Evolutionary conservation across 2,329 filamentous ascomycete genomes (phyloP), one percentile per base, ranked within the genome.

Genomic region (Colletotrichum sp.): DNA sequence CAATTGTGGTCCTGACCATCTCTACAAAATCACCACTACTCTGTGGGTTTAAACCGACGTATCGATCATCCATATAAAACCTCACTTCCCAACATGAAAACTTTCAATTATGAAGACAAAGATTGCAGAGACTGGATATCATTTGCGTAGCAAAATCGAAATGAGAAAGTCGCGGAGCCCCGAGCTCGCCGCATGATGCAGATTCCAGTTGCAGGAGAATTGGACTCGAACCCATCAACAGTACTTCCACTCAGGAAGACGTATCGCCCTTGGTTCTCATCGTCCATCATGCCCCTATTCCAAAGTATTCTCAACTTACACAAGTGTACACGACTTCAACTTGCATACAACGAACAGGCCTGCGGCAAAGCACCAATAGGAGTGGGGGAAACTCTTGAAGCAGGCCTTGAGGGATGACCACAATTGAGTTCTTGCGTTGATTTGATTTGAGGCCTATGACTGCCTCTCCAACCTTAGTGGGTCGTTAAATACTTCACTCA

Each of bases 171-270:
- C 39, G 5, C 5, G 10, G 18, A 49, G 26, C 26, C 26, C 26
- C 26, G 26, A 28, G 1, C 0, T 49, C 9, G 6, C 18, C 18
- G 1, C 12, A 6, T 44, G 28, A 30, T 9, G 28, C 28, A 30
- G 28, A 30, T 30, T 30, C 28, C 28, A 30, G 28, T 30, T 30
- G 7, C 28, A 30, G 7, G 32, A 44, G 18, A 44, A 12, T 49
- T n/a, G 39, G 18, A n/a, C 18, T 49, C 10, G 10, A 7, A 7
- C 44, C 18, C 8, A 44, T 44, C 5, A 49, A 49, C 2, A 21
- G 10, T 12, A 4, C 4, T 49, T n/a, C 18, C 6, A 4, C 44
- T 0, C 3, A 21, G n/a, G 6, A 52, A 52, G 44, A 21, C 2
- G 1, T 7, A 13, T 21, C n/a, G 3, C 6, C n/a, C n/a, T 52